Evolutionary conservation across 2,329 filamentous ascomycete species (phyloP), one percentile per base, ranked within the genome.

Genomic region (Aspergillus sp.): DNA sequence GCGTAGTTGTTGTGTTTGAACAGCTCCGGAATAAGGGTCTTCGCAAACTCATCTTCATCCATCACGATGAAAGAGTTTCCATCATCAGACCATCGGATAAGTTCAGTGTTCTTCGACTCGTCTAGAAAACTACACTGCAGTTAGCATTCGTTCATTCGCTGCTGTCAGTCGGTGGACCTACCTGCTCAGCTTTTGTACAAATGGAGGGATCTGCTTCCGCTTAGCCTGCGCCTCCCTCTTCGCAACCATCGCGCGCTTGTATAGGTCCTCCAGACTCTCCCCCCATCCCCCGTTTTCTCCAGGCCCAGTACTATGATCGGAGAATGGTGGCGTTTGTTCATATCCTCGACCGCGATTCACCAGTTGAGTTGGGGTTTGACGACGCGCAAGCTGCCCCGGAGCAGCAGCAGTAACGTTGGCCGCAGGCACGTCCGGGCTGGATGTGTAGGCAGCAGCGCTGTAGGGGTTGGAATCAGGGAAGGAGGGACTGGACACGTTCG

Each of bases 131-230:
- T 98, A 48, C 61, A 8, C 28, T 13, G n/a, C 36, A 25, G 55
- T 70, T 54, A 71, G 63, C 55, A 15, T 23, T 60, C 36, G 32
- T 19, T 6, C 19, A 25, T 23, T 23, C 38, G 13, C 9, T 36
- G 7, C 32, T 9, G 25, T n/a, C 21, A 36, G n/a, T 25, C 1
- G 13, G 21, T 25, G 54, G 43, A 39, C 86, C 79, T 81, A 96
- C 94, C 94, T 98, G 87, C 92, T 96, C 58, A 99, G 80, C 74
- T 99, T 99, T 76, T 97, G 93, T 47, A 99, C 93, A 81, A 99
- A 99, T 0, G 95, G 94, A 0, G 95, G 94, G 10, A 99, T 98
- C 71, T 96, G 91, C 78, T 98, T 98, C 70, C 93, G 84, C 77
- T 97, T 98, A 15, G 89, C 85, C 74, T 93, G 90, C 0, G 93